Evolutionary conservation across 2,329 filamentous ascomycete genomes (phyloP).

Genomic region (Arthroderma sp.): DNA sequence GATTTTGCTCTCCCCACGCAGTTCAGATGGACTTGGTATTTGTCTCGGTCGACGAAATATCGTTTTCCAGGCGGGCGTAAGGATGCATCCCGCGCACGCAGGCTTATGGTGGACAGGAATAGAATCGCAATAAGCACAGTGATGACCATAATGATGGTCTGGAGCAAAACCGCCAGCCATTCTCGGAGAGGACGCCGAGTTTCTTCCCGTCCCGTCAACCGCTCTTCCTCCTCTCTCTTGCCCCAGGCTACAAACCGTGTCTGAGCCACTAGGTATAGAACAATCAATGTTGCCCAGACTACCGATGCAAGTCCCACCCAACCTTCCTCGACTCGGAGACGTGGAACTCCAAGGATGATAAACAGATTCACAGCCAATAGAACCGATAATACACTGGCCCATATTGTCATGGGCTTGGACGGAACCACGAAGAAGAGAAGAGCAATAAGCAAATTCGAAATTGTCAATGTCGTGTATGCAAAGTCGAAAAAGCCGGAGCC

Average conservation of each 20-base stretch:
- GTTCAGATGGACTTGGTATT: slow-evolving; percentile 76
- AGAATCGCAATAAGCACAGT: slow-evolving; percentile 58
- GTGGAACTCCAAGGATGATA: slow-evolving; percentile 61
- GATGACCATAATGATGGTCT: slow-evolving; percentile 56
- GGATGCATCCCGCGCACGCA: slow-evolving; percentile 67
- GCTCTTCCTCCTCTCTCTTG: slow-evolving; percentile 82
- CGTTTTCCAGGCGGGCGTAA: slow-evolving; percentile 60
- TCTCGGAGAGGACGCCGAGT: slow-evolving; percentile 67
- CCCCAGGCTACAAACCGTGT: slow-evolving; percentile 82
- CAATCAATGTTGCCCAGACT: slow-evolving; percentile 67
- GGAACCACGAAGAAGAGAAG: slow-evolving; percentile 82
- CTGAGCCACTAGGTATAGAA: slow-evolving; percentile 63
- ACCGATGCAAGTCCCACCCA: slow-evolving; percentile 84
- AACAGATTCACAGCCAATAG: slow-evolving; percentile 64
- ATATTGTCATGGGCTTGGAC: slow-evolving; percentile 62
- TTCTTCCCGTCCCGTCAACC: slow-evolving; percentile 78
- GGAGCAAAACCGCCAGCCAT: slow-evolving; percentile 68
- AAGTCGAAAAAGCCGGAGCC: slow-evolving; percentile 92
- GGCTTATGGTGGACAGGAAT: slow-evolving; percentile 63
- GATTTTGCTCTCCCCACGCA: slow-evolving; percentile 54
- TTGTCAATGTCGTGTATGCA: slow-evolving; percentile 64
- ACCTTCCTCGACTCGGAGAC: slow-evolving; percentile 68
- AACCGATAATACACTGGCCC: slow-evolving; percentile 53
- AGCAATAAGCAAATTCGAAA: slow-evolving; percentile 60
- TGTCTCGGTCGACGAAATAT: slow-evolving; percentile 68